Conservation (phyloP, 1,284 basidiomycete species). For the Puccinia horiana region DNA sequence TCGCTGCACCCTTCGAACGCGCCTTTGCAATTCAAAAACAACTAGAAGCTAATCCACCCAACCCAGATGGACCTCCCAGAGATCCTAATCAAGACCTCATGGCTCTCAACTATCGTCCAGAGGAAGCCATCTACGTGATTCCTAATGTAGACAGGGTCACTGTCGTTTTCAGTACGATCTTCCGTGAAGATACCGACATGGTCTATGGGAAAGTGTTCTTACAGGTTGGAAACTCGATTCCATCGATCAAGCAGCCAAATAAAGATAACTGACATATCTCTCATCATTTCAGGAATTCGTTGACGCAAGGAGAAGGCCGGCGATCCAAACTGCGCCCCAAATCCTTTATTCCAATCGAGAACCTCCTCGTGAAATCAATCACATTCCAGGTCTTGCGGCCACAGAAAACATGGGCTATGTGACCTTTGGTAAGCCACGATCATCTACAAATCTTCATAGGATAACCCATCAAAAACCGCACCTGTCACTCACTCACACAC, state of each 20-base stretch:
- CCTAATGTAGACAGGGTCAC: conserved; percentile 93
- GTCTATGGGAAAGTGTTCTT: conserved; percentile 96
- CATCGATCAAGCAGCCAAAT: no score
- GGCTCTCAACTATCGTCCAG: conserved; percentile 84
- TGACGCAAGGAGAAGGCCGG: conserved; percentile 87
- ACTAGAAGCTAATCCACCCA: conserved; percentile 67
- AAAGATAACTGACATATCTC: no score
- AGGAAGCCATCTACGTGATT: conserved; percentile 94
- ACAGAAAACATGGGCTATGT: conserved; percentile 95
- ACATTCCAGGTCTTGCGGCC: conserved; percentile 75
- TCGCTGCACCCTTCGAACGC: conserved; percentile 90
- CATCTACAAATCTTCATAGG: background rate
- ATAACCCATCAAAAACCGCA: background rate
- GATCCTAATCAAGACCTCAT: conserved; percentile 75
- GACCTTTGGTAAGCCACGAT: conserved; percentile 71
- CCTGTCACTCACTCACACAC: no score
- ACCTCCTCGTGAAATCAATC: conserved; percentile 91
- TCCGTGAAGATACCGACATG: conserved; percentile 95
- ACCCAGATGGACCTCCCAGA: conserved; percentile 63
- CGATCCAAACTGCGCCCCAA: conserved; percentile 94
- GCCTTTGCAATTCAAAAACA: conserved; percentile 85
- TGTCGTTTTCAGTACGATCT: conserved; percentile 94
- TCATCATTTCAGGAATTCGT: conserved; percentile 83
- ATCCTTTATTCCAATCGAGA: conserved; percentile 96
- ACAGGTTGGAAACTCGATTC: conserved; percentile 65